These are phyloP conservation scores for Fallopia convolvulus DNA, from an alignment of 148 eudicot species.

Conservation along the genomic window DNA sequence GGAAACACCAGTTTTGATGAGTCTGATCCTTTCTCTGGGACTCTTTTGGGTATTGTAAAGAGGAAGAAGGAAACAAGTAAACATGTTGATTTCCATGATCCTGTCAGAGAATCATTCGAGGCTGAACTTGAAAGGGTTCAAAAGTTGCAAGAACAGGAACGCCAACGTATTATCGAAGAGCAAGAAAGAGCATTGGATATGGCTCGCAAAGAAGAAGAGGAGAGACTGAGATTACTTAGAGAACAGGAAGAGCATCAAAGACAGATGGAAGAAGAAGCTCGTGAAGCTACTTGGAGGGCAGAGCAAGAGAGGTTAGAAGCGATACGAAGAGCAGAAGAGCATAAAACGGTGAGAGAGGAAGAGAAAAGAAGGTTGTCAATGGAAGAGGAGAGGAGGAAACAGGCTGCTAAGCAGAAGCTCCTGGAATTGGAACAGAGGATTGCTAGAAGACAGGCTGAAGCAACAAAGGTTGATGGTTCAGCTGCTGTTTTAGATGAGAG, in stretches of 20 bases:
- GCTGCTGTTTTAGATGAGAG: constrained; percentile 34
- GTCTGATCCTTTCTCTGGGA: constrained; percentile 58
- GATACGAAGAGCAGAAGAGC: constrained; percentile 69
- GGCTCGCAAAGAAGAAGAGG: constrained; percentile 87
- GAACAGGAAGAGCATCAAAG: constrained; percentile 75
- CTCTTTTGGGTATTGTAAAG: constrained; percentile 61
- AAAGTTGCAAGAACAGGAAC: constrained; percentile 84
- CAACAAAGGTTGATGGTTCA: constrained; percentile 28
- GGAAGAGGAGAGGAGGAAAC: constrained; percentile 96
- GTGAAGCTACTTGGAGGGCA: constrained; percentile 85
- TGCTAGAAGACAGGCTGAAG: constrained; percentile 62
- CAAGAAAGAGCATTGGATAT: constrained; percentile 84
- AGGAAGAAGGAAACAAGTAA: constrained; percentile 71
- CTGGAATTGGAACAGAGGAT: constrained; percentile 81
- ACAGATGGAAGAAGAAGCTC: constrained; percentile 74
- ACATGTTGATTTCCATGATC: constrained; percentile 69
- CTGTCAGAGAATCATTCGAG: constrained; percentile 93
- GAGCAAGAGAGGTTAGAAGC: constrained; percentile 74
- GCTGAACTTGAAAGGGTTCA: constrained; percentile 99
- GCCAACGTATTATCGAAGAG: constrained; percentile 67
- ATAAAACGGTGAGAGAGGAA: constrained; percentile 70
- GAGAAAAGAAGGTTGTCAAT: constrained; percentile 59
- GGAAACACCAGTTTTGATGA: constrained; percentile 53
- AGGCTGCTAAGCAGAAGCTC: constrained; percentile 95
- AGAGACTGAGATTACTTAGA: constrained; percentile 60